Base-by-base conservation (phyloP, 139 green algal species). In the Deuterostichococcus epilithicus region DNA sequence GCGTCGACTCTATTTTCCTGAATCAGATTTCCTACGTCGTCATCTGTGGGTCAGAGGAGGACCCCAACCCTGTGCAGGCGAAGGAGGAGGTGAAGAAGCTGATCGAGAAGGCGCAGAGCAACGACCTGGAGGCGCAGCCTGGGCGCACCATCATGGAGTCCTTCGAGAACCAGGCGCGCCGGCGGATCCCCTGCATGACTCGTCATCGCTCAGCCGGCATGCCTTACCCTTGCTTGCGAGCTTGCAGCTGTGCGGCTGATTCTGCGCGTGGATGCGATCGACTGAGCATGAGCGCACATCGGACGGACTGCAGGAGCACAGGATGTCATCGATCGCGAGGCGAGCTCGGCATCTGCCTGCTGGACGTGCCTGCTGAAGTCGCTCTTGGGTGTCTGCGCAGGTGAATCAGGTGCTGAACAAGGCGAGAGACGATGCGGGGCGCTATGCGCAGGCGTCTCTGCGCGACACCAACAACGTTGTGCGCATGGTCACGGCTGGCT, bases 391-490 rank as follows among this genome's bases (percentile, higher is more conserved):
- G 28, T 1, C 1, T 38, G n/a, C 68, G 58, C 75, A 79, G 75
- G 88, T 92, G 38, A 92, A 92, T 47, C 79, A 91, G 58, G 90
- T 94, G 69, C 84, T 99, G 60, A 99, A 99, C 87, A 96, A 94
- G 79, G 95, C 95, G 44, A 88, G 94, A 78, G 93, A 98, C 72
- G 90, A 98, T 68, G 94, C 96, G 35, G 96, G 96, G 74, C 96
- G 95, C 74, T 90, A 83, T 36, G 96, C 96, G 25, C 93, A 98
- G 83, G 79, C 83, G 72, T 93, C 84, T 20, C 85, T 99, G 66
- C 82, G 86, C 44, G 95, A 95, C 77, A 90, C 85, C 74, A 99
- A 99, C 91, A 99, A 99, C 83, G 94, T 99, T 32, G 95, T 98
- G 82, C 93, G 92, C 81, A 99, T 99, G 96, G 94, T 98, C 38